Evolutionary conservation across 23 red algal species (phyloP), one percentile per base, ranked within the genome.

Genomic region (Cyanidioschyzon merolae): DNA sequence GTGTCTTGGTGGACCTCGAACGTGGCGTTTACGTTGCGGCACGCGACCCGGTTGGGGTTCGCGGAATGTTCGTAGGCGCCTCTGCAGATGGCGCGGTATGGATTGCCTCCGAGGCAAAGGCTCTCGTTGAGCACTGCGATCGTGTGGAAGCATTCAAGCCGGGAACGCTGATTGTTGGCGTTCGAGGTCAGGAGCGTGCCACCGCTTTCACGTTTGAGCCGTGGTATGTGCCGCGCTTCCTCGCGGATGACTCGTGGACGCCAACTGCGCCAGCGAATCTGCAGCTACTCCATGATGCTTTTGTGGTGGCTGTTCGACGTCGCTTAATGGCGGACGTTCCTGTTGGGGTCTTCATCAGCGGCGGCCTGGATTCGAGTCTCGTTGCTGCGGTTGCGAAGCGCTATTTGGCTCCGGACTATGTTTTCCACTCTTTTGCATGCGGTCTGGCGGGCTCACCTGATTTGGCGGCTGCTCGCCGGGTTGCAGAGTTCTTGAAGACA

Each of bases 401-500:
- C 32, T 59, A 79, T 2, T 84, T 95, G 34, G 82, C 82, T 12
- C 50, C 86, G 7, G 79, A 83, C 2, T 95, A 95, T 57, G 79
- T 79, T 40, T 80, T 83, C 71, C 91, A 95, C 74, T 80, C 83
- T 67, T 77, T 98, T 87, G 41, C 87, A 75, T 27, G 89, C 83
- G 94, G 94, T 34, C 76, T 91, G 45, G 87, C 87, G 34, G 94
- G 88, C 1, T 86, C 88, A 26, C 94, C 94, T 2, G 94, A 98
- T 58, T 40, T 98, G 24, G 45, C 37, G 21, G 94, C 94, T 16
- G 94, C 94, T 31, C 88, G 88, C 31, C 87, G 85, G 80, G 94
- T 98, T 2, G 88, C 88, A 15, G 94, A 91, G 35, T 98, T 83
- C 41, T 38, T 98, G 27, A 84, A 84, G 37, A 98, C 94, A n/a